phyloP scores from a whole-genome alignment of 129 eudicot species.

The Chrysanthemum makinoi region DNA sequence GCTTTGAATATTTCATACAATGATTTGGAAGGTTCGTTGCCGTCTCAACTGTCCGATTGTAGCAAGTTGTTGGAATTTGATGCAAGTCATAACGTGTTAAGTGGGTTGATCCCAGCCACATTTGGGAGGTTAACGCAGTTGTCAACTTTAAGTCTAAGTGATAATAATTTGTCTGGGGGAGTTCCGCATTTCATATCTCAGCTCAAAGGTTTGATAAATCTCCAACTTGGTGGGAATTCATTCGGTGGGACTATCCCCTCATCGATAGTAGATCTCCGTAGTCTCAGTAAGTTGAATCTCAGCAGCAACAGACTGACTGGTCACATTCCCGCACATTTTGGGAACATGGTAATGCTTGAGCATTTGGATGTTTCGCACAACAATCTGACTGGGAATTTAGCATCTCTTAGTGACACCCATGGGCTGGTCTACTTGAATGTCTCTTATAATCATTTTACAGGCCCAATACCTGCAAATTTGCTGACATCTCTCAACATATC shows the following conservation, averaged over 20 bases:
- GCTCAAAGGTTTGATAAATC: conserved; percentile 38
- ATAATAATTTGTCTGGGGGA: conserved; percentile 52
- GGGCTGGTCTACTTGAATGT: conserved; percentile 54
- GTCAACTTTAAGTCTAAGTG: conserved; percentile 50
- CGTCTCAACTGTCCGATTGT: conserved; percentile 54
- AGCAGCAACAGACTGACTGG: conserved; percentile 62
- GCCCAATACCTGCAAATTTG: conserved; percentile 62
- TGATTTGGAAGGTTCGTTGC: conserved; percentile 56
- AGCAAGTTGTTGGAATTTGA: conserved; percentile 50
- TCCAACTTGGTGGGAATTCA: conserved; percentile 69
- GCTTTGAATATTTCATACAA: conserved; percentile 64
- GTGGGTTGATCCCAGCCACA: conserved; percentile 51
- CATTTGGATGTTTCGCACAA: conserved; percentile 61
- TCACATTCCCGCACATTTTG: conserved; percentile 46
- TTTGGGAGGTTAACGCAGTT: conserved; percentile 45
- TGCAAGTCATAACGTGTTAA: conserved; percentile 50
- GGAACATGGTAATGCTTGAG: conserved; percentile 49
- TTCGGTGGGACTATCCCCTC: conserved; percentile 62
- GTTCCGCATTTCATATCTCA: conserved; percentile 56
- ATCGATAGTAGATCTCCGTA: conserved; percentile 40
- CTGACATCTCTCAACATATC: conserved; percentile 41
- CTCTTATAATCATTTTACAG: conserved; percentile 57
- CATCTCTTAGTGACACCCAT: conserved; percentile 34
- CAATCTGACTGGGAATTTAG: conserved; percentile 63
- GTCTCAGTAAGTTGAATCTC: conserved; percentile 55